These are phyloP conservation scores for Diplodia corticola DNA, from an alignment of 2,329 filamentous ascomycete species.

Conservation along the genomic window DNA sequence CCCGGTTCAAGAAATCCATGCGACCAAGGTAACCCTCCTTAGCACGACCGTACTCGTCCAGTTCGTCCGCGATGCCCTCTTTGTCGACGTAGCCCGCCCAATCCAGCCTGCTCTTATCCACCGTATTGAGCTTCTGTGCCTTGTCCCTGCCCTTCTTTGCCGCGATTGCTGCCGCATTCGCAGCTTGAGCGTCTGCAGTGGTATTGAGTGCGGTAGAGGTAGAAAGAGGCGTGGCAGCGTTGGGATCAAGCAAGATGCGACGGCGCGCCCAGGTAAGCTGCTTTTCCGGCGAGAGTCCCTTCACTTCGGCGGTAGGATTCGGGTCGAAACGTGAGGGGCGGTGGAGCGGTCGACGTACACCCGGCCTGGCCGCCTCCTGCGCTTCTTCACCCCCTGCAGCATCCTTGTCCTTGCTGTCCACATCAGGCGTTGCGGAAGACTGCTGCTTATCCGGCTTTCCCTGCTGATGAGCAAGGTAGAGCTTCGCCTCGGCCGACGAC, in stretches of 20 bases:
- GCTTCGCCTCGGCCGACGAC: constrained; percentile 56
- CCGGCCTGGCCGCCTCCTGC: constrained; percentile 8
- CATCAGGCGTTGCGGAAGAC: constrained; percentile 29
- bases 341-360: constrained; percentile 43
- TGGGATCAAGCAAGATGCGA: constrained; percentile 7
- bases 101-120: constrained; percentile 65
- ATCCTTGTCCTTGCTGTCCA: not conserved
- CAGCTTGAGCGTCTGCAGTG: constrained; percentile 33
- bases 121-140: constrained; percentile 63
- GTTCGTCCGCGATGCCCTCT: constrained; percentile 61
- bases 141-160: constrained; percentile 34
- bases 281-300: constrained; percentile 46
- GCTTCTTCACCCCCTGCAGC: not conserved
- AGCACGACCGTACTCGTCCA: constrained; percentile 61
- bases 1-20: constrained; percentile 62
- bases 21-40: constrained; percentile 62
- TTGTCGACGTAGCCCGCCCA: constrained; percentile 65
- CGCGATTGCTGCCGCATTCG: constrained; percentile 31
- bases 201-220: constrained; percentile 25
- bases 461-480: constrained; percentile 49
- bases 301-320: constrained; percentile 51
- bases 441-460: constrained; percentile 20
- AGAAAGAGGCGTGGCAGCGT: not conserved
- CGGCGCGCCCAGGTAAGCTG: constrained; percentile 44
- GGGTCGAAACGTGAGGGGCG: constrained; percentile 54